Base-by-base conservation (phyloP, 352 stramenopile genomes). In the Phytophthora europaea region DNA sequence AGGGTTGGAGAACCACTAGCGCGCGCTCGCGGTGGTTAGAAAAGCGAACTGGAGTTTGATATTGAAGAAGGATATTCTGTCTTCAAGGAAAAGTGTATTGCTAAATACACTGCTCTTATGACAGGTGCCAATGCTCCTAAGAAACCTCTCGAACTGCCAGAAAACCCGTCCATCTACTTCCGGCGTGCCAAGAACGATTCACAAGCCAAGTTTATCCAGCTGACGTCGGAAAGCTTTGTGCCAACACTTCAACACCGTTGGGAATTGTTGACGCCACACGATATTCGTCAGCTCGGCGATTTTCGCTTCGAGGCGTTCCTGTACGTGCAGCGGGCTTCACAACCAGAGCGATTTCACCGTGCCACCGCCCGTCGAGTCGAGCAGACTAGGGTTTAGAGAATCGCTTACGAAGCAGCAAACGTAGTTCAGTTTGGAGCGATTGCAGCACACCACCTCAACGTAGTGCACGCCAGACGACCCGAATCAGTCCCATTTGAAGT, bases 251-350 rank as follows among this genome's bases (percentile, higher is more conserved):
- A 53, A 18, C 10, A 59, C 16, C 54, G 54, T 0, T 70, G 63
- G 63, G 23, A 31, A 9, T 33, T 60, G 22, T 22, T 70, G 63
- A 52, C 31, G 0, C 0, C 33, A 1, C 20, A 43, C 1, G 63
- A 59, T 16, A 13, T 47, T 7, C 10, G n/a, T 1, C 40, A 31
- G 13, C 9, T 54, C 23, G 31, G 52, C 1, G 38, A 51, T 0
- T 64, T 70, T 45, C 12, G 54, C 0, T 64, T 64, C 18, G 31
- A 70, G 3, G 63, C 54, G 0, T 64, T 65, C 9, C 28, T 70
- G 12, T 70, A 57, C 16, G 53, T 70, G 0, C 23, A 40, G 5
- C 22, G 52, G 1, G 38, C 43, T 1, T 23, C 63, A 9, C 43
- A 36, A 52, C 45, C 31, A 0, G 54, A 51, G 5, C 28, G 60